Evolutionary conservation across 768 basidiomycete species (phyloP), one percentile per base, ranked within the genome.

Genomic region (Polyporus arcularius): DNA sequence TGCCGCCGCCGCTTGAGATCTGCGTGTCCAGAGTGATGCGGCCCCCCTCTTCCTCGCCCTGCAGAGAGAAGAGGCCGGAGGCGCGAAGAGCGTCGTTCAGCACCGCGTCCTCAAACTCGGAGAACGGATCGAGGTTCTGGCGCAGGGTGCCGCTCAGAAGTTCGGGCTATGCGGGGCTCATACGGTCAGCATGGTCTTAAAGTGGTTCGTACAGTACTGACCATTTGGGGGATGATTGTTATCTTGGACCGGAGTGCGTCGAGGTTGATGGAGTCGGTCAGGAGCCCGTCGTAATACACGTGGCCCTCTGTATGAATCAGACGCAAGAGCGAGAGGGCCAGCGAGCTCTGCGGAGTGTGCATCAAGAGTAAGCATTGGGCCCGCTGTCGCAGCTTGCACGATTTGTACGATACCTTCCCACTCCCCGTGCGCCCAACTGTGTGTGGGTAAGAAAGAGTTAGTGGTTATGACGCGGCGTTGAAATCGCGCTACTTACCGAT

Each of bases 201-300:
- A 42, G 18, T 30, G 11, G 8, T 12, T n/a, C 2, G 32, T 8
- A 4, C 55, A 16, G 52, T 12, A 66, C 81, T 68, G 59, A 83
- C 82, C 51, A 77, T 70, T 68, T 86, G 85, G 3, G 85, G 85
- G 38, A 86, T 85, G 67, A 85, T 84, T 35, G 85, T 86, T 52
- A 86, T 79, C 54, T 78, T 76, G 0, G 78, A 75, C 4, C 85
- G 74, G 10, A 86, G 73, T 9, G 77, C 78, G 49, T 85, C 77
- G 4, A 86, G 73, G 69, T 86, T 86, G 68, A 86, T 70, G 0
- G 71, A 65, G 60, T 75, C 72, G 1, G 79, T 82, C 16, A 74
- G 73, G 45, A 80, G 61, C 18, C 80, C 83, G 54, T 85, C 85
- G 62, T 80, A 85, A 63, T 75, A 76, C 35, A 86, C 79, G 14